Conservation (phyloP, 1,139 yeast genomes). For the Nakaseomyces kungkrabaensis region DNA sequence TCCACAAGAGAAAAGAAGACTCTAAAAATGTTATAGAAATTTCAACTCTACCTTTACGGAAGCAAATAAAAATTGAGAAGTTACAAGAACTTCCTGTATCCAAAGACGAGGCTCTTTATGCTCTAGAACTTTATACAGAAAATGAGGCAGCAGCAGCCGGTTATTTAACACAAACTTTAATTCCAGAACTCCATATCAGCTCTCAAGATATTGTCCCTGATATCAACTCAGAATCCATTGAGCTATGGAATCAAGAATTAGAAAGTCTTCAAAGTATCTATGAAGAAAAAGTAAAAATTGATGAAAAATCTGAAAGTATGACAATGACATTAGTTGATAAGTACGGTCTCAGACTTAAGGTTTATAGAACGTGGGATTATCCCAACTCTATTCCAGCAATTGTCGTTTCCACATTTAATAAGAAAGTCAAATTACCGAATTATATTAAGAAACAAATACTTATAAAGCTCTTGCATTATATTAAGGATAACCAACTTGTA, state of each 20-base stretch:
- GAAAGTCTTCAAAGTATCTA: conserved; percentile 55
- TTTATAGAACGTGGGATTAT: conserved; percentile 44
- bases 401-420: conserved; percentile 41
- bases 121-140: conserved; percentile 35
- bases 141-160: conserved; percentile 48
- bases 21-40: conserved; percentile 40
- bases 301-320: conserved; percentile 7
- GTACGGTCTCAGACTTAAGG: conserved; percentile 35
- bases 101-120: conserved; percentile 47
- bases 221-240: conserved; percentile 26
- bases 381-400: conserved; percentile 58
- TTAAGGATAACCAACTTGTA: conserved; percentile 35
- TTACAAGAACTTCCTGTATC: conserved; percentile 49
- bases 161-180: conserved; percentile 35
- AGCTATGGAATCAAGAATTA: conserved; percentile 69
- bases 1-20: conserved; percentile 36
- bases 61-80: conserved; percentile 42
- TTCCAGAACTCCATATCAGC: conserved; percentile 10
- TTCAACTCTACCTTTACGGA: conserved; percentile 28
- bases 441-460: conserved; percentile 64
- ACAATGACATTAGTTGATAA: conserved; percentile 5
- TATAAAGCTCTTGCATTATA: conserved; percentile 36
- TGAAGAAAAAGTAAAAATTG: conserved; percentile 24
- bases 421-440: conserved; percentile 50
- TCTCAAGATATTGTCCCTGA: conserved; percentile 7